Percentiles rank a stretch among this genome's conserved stretches.
Conservation (phyloP, 2,329 filamentous ascomycete genomes). For the Diplodia scrobiculata region DNA sequence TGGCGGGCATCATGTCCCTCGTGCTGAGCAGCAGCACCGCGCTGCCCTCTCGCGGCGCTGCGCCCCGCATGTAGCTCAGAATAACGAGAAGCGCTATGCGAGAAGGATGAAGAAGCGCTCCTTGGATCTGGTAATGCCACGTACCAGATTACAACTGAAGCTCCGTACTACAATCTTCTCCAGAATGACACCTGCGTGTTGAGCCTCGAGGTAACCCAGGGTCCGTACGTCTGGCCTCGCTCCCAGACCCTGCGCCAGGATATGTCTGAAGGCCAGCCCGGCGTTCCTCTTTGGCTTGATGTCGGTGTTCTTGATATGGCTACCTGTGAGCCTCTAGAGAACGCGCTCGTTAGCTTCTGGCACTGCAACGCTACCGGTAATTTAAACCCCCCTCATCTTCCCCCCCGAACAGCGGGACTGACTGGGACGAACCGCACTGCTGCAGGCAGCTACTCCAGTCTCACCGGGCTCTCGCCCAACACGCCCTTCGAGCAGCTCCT, state of each 20-base stretch:
- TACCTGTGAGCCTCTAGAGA: slow-evolving; percentile 47
- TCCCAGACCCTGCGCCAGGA: slow-evolving; percentile 37
- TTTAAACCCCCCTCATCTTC: not conserved
- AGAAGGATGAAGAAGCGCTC: slow-evolving; percentile 24
- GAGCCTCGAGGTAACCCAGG: slow-evolving; percentile 35
- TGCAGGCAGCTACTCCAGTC: slow-evolving; percentile 37
- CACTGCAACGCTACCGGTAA: slow-evolving; percentile 32
- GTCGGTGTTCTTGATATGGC: slow-evolving; percentile 47
- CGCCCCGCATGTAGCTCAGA: not conserved
- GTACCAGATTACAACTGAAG: slow-evolving; percentile 29
- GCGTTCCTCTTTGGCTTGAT: slow-evolving; percentile 47
- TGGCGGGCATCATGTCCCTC: slow-evolving; percentile 9
- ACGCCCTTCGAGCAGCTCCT: slow-evolving; percentile 34
- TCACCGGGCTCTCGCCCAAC: slow-evolving; percentile 34
- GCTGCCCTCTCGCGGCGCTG: not conserved
- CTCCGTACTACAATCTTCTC: slow-evolving; percentile 29
- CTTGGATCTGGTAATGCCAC: slow-evolving; percentile 10
- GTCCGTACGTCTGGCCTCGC: slow-evolving; percentile 36
- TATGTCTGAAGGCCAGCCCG: slow-evolving; percentile 43
- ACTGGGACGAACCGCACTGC: not conserved
- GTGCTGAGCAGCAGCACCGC: not conserved
- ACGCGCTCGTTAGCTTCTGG: slow-evolving; percentile 47
- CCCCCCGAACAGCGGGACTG: not conserved
- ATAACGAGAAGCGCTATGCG: slow-evolving; percentile 7
- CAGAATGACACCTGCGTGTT: slow-evolving; percentile 35